Evolutionary conservation across 2,329 filamentous ascomycete genomes (phyloP).

Genomic region (Curvularia hawaiiensis): DNA sequence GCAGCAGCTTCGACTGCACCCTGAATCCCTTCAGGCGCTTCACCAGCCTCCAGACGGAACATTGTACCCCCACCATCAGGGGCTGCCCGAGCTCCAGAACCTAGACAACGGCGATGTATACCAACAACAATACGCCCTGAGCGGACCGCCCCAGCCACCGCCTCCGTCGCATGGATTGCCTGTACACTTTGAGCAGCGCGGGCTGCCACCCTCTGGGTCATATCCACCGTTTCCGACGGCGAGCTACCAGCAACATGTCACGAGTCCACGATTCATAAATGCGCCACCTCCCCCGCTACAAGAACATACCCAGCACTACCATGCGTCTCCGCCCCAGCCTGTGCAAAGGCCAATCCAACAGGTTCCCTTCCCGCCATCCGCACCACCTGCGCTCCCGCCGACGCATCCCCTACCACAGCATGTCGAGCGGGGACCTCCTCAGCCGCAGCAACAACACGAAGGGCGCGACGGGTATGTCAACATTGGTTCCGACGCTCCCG

Average conservation of each 20-base stretch:
- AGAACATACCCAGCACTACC: constrained; percentile 23
- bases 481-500: not conserved
- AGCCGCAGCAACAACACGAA: constrained; percentile 10
- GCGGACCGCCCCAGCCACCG: constrained; percentile 26
- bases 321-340: constrained; percentile 22
- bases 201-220: constrained; percentile 27
- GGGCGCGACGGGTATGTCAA: constrained; percentile 9
- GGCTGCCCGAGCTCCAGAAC: constrained; percentile 46
- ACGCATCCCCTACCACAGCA: constrained; percentile 18
- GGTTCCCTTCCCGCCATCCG: constrained; percentile 18
- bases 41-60: constrained; percentile 37
- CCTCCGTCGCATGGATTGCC: constrained; percentile 24
- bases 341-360: constrained; percentile 19
- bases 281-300: constrained; percentile 22
- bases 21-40: constrained; percentile 34
- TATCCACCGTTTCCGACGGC: constrained; percentile 30
- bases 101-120: constrained; percentile 45
- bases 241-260: constrained; percentile 33
- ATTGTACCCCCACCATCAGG: constrained; percentile 25
- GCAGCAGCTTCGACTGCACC: constrained; percentile 33
- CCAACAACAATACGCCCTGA: constrained; percentile 27
- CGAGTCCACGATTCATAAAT: constrained; percentile 32
- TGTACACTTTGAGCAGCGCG: constrained; percentile 46
- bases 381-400: constrained; percentile 15
- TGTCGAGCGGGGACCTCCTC: not conserved